Percentiles rank a stretch among this genome's conserved stretches.
phyloP scores from a whole-genome alignment of 176 grass and related monocot genomes.

The Juncus inflexus region DNA sequence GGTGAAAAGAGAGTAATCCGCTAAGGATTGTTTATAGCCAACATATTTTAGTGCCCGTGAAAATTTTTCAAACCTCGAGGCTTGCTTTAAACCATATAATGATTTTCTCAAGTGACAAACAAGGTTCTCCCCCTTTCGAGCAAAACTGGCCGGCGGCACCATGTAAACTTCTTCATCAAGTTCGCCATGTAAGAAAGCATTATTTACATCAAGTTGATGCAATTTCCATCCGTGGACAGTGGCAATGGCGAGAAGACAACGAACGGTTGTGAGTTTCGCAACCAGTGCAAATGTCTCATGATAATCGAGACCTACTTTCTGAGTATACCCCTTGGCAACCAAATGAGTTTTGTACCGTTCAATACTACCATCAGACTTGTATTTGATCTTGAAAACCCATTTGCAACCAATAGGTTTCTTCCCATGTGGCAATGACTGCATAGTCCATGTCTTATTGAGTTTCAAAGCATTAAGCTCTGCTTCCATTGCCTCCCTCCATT shows the following conservation, averaged over 20 bases:
- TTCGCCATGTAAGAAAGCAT: not conserved
- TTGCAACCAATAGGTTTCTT: not conserved
- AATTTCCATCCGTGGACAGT: too few relatives aligned
- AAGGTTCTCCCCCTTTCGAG: not conserved
- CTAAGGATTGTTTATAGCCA: not conserved
- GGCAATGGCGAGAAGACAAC: not conserved
- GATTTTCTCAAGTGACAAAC: not conserved
- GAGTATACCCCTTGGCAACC: not conserved
- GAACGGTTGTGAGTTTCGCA: not conserved
- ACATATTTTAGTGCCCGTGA: not conserved
- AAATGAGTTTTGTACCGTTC: not conserved
- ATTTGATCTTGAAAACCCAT: too few relatives aligned
- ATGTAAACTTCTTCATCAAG: conserved; percentile 16
- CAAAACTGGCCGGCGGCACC: not conserved
- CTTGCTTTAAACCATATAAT: conserved; percentile 3
- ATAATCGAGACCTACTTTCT: too few relatives aligned
- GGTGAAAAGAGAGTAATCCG: too few relatives aligned
- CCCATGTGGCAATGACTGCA: not conserved
- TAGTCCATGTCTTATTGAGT: not conserved
- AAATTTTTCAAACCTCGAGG: conserved; percentile 2
- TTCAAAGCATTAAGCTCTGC: not conserved
- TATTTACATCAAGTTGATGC: not conserved
- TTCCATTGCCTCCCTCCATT: not conserved
- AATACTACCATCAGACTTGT: not conserved
- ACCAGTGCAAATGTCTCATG: too few relatives aligned